Percentiles rank a stretch among this genome's conserved stretches.
phyloP scores from a whole-genome alignment of 2,329 filamentous ascomycete species.

The Nigrograna mackinnonii region DNA sequence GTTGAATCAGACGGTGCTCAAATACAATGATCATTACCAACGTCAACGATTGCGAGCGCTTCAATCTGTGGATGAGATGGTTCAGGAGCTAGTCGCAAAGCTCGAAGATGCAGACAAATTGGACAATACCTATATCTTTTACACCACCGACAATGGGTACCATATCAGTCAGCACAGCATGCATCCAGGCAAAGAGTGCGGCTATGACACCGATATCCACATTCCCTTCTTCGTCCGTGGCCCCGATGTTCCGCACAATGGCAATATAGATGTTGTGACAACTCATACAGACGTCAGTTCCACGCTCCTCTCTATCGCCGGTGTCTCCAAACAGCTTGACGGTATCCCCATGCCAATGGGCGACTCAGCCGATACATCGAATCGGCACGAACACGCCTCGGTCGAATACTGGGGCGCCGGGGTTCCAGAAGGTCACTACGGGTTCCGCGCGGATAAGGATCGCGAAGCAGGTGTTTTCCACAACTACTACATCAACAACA shows the following conservation, averaged over 20 bases:
- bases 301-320: constrained; percentile 38
- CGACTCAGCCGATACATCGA: constrained; percentile 10
- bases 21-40: constrained; percentile 58
- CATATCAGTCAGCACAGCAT: constrained; percentile 45
- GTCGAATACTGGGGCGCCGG: constrained; percentile 45
- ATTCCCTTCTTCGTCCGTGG: constrained; percentile 46
- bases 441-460: too few relatives aligned
- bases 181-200: constrained; percentile 43
- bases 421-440: constrained; percentile 11
- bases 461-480: too few relatives aligned
- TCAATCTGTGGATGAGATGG: constrained; percentile 58
- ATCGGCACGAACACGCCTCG: constrained; percentile 39
- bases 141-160: constrained; percentile 45
- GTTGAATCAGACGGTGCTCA: constrained; percentile 49
- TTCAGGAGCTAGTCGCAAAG: constrained; percentile 48
- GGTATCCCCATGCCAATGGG: constrained; percentile 32
- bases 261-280: constrained; percentile 35
- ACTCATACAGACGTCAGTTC: constrained; percentile 45
- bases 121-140: constrained; percentile 52
- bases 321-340: constrained; percentile 23
- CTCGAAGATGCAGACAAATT: constrained; percentile 47
- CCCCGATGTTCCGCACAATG: constrained; percentile 32
- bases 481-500: constrained; percentile 49
- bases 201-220: constrained; percentile 45
- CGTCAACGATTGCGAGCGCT: constrained; percentile 52